Evolutionary conservation across 1,284 basidiomycete species (phyloP), one percentile per base, ranked within the genome.

Genomic region (Cutaneotrichosporon cutaneum): DNA sequence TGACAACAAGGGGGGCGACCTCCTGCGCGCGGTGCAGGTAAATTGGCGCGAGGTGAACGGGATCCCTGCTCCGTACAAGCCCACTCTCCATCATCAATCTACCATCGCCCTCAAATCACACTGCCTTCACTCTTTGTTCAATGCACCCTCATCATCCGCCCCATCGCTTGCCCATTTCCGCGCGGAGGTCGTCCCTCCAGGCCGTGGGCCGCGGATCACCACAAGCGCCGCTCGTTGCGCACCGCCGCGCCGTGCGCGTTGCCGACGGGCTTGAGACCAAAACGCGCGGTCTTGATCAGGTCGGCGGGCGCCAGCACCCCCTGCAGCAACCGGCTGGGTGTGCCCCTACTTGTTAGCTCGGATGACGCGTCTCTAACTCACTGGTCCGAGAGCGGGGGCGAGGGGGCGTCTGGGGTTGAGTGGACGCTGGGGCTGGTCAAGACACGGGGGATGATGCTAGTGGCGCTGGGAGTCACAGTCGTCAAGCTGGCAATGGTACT

Each of bases 231-330:
- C 22, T 9, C 45, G 10, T 26, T 47, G 16, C 45, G 45, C 21
- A 47, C 45, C 45, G 45, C 45, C 13, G 21, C 22, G 4, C 45
- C 45, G 45, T 47, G 45, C 22, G 45, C 45, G 45, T 47, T 47
- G 45, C 45, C 45, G 9, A 47, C 45, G 26, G 45, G 45, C 45
- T 47, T 47, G 45, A 47, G 45, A 9, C 45, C 45, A 22, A 47
- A 47, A 3, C 45, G 45, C 11, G 45, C 45, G 11, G 24, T 47
- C 45, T 26, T 24, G 45, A 47, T 42, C 39, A 42, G 3, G 39
- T 42, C 39, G 18, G 18, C 39, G 16, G 18, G 36, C 36, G 36
- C 39, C 18, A 42, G 18, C 18, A 36, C 13, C 13, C 35, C 35
- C 35, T 36, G 35, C 35, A 36, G 9, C 10, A 13, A 36, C 35